These are phyloP conservation scores for Colletotrichum brevisporum DNA, from an alignment of 2,329 filamentous ascomycete genomes.

Conservation along the genomic window DNA sequence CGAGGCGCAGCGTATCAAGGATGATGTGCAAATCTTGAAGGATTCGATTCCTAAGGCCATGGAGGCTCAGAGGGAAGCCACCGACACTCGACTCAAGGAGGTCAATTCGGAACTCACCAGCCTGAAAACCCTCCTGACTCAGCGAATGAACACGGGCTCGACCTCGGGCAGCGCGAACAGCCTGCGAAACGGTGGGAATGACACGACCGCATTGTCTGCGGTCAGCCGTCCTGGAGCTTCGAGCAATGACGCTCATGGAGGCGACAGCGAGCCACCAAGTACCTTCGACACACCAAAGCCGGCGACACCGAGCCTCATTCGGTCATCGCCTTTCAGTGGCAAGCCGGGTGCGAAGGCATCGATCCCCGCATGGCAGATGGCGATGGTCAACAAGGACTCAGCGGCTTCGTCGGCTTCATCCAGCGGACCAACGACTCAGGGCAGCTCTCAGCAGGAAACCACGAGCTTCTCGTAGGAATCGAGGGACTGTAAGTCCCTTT, in stretches of 20 bases:
- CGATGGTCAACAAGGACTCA: slow-evolving; percentile 68
- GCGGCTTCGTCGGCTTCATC: slow-evolving; percentile 46
- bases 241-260: slow-evolving; percentile 48
- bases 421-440: slow-evolving; percentile 43
- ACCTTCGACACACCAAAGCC: slow-evolving; percentile 51
- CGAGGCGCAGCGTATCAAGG: slow-evolving; percentile 86
- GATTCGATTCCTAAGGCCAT: slow-evolving; percentile 91
- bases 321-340: slow-evolving; percentile 51
- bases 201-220: slow-evolving; percentile 35
- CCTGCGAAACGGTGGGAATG: slow-evolving; percentile 46
- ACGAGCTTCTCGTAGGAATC: slow-evolving; percentile 10
- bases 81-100: slow-evolving; percentile 85
- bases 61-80: slow-evolving; percentile 86
- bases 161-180: slow-evolving; percentile 43
- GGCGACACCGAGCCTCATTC: slow-evolving; percentile 47
- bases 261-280: slow-evolving; percentile 46
- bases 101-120: slow-evolving; percentile 91
- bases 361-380: slow-evolving; percentile 86
- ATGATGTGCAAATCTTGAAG: slow-evolving; percentile 87
- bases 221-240: slow-evolving; percentile 37
- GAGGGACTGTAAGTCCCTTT: not conserved
- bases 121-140: slow-evolving; percentile 86
- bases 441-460: slow-evolving; percentile 36
- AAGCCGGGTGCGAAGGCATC: slow-evolving; percentile 71
- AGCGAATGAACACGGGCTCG: slow-evolving; percentile 65